Evolutionary conservation across 2,329 filamentous ascomycete species (phyloP).

Genomic region (Microdochium bolleyi): DNA sequence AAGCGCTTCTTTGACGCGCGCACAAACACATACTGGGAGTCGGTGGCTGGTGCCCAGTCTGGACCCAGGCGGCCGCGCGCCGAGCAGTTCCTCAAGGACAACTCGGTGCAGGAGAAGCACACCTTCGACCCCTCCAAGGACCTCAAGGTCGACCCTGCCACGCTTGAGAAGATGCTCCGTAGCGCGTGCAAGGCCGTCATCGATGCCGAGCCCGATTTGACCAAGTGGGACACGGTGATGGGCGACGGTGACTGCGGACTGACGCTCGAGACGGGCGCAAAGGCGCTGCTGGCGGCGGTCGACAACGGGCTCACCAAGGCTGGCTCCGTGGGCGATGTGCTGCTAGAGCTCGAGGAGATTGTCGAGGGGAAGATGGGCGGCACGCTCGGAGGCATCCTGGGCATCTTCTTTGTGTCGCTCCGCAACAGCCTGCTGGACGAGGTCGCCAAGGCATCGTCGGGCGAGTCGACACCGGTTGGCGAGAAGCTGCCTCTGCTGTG

Average conservation of each 20-base stretch:
- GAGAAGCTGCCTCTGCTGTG: slow-evolving; percentile 27
- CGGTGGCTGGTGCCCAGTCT: slow-evolving; percentile 37
- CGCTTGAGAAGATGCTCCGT: slow-evolving; percentile 47
- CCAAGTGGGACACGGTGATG: slow-evolving; percentile 55
- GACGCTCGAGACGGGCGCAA: slow-evolving; percentile 46
- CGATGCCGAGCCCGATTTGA: slow-evolving; percentile 53
- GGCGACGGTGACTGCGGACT: slow-evolving; percentile 62
- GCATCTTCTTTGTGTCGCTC: slow-evolving; percentile 39
- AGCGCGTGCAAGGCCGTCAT: slow-evolving; percentile 44
- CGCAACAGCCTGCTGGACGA: slow-evolving; percentile 26
- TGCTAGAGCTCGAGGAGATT: slow-evolving; percentile 43
- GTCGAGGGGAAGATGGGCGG: slow-evolving; percentile 47
- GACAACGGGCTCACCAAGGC: slow-evolving; percentile 26
- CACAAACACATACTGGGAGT: slow-evolving; percentile 50
- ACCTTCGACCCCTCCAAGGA: slow-evolving; percentile 26
- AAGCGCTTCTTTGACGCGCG: slow-evolving; percentile 56
- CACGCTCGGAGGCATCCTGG: slow-evolving; percentile 21
- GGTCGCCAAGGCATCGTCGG: slow-evolving; percentile 15
- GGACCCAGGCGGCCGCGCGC: slow-evolving; percentile 21
- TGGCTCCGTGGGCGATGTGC: slow-evolving; percentile 38
- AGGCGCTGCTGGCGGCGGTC: slow-evolving; percentile 36
- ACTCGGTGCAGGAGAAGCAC: slow-evolving; percentile 23
- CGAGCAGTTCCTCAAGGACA: slow-evolving; percentile 26
- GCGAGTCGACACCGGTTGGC: slow-evolving; percentile 10
- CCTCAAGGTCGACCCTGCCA: slow-evolving; percentile 39